These are phyloP conservation scores for Clonostachys rhizophaga DNA, from an alignment of 2,329 filamentous ascomycete species.

Conservation along the genomic window DNA sequence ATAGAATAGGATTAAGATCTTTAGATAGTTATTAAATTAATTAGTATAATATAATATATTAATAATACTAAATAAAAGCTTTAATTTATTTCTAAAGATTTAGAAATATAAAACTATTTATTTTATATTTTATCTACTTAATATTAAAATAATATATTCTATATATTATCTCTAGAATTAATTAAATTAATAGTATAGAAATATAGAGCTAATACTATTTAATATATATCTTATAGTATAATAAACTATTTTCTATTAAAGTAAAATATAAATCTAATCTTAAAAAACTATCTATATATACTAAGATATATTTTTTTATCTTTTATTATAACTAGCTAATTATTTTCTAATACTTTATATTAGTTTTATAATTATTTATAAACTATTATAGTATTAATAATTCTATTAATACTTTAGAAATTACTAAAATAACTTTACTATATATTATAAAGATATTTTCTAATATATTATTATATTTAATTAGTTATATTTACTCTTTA, in stretches of 20 bases:
- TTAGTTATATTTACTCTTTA: not conserved
- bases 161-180: not conserved
- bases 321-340: not conserved
- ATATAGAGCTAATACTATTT: not conserved
- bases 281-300: not conserved
- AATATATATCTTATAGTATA: not conserved
- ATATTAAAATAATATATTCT: not conserved
- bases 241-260: no score
- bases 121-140: not conserved
- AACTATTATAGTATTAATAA: no score
- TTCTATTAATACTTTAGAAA: no score
- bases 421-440: no score
- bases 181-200: not conserved
- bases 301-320: not conserved
- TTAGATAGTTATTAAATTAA: not conserved
- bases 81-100: not conserved
- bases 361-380: not conserved
- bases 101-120: not conserved
- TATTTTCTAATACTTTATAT: not conserved
- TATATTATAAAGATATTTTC: no score
- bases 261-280: constrained; percentile 1
- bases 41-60: not conserved
- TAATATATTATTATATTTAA: not conserved
- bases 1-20: not conserved
- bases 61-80: not conserved